Evolutionary conservation across 345 rosid genomes (phyloP).

Genomic region (Eucalyptus coolabah): DNA sequence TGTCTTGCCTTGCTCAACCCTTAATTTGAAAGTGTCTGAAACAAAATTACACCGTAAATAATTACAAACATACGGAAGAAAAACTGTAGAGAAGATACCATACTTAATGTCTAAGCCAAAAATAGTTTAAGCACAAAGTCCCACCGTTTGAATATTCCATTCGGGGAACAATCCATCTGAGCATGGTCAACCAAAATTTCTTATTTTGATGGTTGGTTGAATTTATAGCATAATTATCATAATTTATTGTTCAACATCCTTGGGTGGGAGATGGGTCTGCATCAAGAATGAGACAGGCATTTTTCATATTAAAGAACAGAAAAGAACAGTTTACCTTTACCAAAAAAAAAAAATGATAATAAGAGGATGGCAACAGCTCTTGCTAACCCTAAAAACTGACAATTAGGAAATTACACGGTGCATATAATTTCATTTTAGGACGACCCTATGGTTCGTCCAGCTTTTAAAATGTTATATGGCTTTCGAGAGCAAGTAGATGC

Average conservation of each 20-base stretch:
- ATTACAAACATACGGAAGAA: not conserved
- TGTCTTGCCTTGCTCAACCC: conserved; percentile 21
- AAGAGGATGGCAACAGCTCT: not conserved
- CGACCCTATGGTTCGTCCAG: no score
- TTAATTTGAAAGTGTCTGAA: not conserved
- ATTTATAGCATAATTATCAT: not conserved
- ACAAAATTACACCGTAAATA: not conserved
- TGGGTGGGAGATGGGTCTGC: not conserved
- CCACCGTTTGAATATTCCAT: not conserved
- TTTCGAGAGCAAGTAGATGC: not conserved
- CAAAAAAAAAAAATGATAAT: no score
- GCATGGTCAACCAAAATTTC: not conserved
- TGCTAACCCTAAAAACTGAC: no score
- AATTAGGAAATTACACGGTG: no score
- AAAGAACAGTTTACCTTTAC: no score
- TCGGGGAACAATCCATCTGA: not conserved
- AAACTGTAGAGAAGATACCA: not conserved
- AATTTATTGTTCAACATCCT: not conserved
- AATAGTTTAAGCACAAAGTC: not conserved
- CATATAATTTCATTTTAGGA: no score
- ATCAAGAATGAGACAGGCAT: not conserved
- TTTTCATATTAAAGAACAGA: not conserved
- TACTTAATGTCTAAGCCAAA: not conserved
- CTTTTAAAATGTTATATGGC: not conserved
- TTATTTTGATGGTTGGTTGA: not conserved